Evolutionary conservation across 2,329 filamentous ascomycete genomes (phyloP).

Genomic region (Kalmusia sp.): DNA sequence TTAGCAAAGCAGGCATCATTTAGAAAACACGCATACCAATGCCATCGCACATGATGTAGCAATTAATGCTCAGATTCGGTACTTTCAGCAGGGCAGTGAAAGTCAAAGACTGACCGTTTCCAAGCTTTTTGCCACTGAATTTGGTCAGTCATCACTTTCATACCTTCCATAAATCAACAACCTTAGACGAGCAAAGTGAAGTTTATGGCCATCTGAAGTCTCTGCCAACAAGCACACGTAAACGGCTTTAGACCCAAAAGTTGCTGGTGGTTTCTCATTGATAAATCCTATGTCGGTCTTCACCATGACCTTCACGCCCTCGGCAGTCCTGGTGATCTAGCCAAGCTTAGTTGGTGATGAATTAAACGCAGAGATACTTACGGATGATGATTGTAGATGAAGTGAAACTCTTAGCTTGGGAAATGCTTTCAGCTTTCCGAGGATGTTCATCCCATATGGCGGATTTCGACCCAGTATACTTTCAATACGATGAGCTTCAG

Average conservation of each 20-base stretch:
- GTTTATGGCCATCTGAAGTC: constrained; percentile 70
- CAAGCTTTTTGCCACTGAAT: constrained; percentile 71
- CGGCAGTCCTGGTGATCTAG: constrained; percentile 35
- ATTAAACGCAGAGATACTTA: constrained; percentile 39
- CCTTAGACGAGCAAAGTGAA: constrained; percentile 72
- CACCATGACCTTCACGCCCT: constrained; percentile 65
- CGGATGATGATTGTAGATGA: constrained; percentile 56
- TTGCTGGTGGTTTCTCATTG: constrained; percentile 67
- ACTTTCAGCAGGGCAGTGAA: constrained; percentile 65
- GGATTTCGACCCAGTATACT: constrained; percentile 78
- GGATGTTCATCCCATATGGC: constrained; percentile 77
- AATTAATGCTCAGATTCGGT: constrained; percentile 66
- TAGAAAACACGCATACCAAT: constrained; percentile 62
- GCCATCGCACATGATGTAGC: constrained; percentile 82
- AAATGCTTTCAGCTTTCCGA: constrained; percentile 71
- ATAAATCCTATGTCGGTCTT: constrained; percentile 73
- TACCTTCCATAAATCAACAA: too few species aligned
- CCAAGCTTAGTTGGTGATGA: not conserved
- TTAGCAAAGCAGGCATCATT: constrained; percentile 11
- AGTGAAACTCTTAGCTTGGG: constrained; percentile 69
- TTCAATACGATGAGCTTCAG: constrained; percentile 78
- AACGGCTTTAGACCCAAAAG: constrained; percentile 70
- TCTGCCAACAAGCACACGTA: constrained; percentile 78
- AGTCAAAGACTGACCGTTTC: constrained; percentile 65
- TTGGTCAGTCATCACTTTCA: too few species aligned